A percentile compares a stretch with the other conserved stretches of the same genome.
phyloP scores from a whole-genome alignment of 768 basidiomycete species.

The Holtermanniella nyarrowii region DNA sequence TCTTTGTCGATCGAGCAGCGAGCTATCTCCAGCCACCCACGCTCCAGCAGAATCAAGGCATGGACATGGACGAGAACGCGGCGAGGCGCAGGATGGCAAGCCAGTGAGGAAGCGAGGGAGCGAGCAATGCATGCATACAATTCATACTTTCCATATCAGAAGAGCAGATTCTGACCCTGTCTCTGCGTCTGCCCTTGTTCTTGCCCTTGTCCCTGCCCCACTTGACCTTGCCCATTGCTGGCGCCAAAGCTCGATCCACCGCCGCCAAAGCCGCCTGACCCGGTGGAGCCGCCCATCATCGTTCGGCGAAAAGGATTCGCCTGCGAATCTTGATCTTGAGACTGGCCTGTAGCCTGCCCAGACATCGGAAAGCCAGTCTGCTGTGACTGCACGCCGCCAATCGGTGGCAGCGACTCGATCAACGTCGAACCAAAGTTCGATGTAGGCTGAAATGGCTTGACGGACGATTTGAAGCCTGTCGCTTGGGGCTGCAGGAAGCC shows the following conservation, averaged over 20 bases:
- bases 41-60: too few relatives aligned
- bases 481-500: slow-evolving; percentile 45
- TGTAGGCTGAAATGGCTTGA: slow-evolving; percentile 74
- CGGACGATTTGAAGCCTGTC: slow-evolving; percentile 48
- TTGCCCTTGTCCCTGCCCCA: slow-evolving; percentile 2
- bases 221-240: slow-evolving; percentile 13
- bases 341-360: slow-evolving; percentile 6
- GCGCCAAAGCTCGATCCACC: slow-evolving; percentile 9
- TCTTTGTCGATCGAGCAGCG: too few relatives aligned
- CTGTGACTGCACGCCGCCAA: slow-evolving; percentile 34
- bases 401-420: slow-evolving; percentile 62
- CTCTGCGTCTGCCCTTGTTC: slow-evolving; percentile 3
- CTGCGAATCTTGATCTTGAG: background rate
- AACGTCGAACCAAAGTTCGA: slow-evolving; percentile 69
- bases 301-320: slow-evolving; percentile 16
- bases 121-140: too few relatives aligned
- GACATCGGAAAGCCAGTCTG: slow-evolving; percentile 19
- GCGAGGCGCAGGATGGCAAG: too few relatives aligned
- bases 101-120: too few relatives aligned
- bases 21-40: too few relatives aligned
- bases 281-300: slow-evolving; percentile 5
- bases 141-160: too few relatives aligned
- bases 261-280: background rate
- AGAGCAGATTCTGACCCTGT: slow-evolving; percentile 7
- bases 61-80: too few relatives aligned